Base-by-base conservation (phyloP, 176 grass and related monocot species). In the Carex littledalei region DNA sequence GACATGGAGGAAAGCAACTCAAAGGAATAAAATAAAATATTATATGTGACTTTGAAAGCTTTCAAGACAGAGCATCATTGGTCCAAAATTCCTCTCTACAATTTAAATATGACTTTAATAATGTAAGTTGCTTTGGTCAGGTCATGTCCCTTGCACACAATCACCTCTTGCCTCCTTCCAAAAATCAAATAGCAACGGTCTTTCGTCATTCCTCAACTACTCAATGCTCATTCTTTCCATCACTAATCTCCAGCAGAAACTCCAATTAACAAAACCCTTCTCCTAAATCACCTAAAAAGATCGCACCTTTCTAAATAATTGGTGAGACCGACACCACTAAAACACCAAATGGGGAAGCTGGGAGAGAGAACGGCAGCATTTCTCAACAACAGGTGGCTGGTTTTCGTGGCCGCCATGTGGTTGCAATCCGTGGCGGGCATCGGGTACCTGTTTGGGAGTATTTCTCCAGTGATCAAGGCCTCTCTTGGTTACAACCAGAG, bases 371-470 rank as follows among this genome's bases (percentile, higher is more conserved):
- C 89, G 31, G 65, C 78, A 32, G 81, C 84, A 84, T 90, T 97
- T 77, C 83, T 86, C 63, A 88, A 84, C 87, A 94, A 94, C 85
- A 87, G 94, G 77, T 97, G 94, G 94, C 79, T 90, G 16, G 92
- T 97, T 66, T 94, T 97, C 79, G 92, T 97, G 2, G 92, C 91
- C 13, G 90, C 94, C 84, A 94, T 97, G 94, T 97, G 94, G 94
- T 79, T 97, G 85, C 94, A 97, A 57, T 92, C 94, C 41, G 90
- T 97, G 55, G 94, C 92, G 1, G 94, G 94, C 14, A 90, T 97
- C 65, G 92, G 94, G 3, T 97, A 97, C 82, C 87, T 97, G 47
- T 97, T 97, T 72, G 94, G 94, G 62, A 86, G 89, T 79, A 87
- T 97, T 59, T 97, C 94, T 67, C 94, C 94, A 2, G 86, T 93